phyloP scores from a whole-genome alignment of 1,139 yeast species.

The Kurtzmaniella natalensis region DNA sequence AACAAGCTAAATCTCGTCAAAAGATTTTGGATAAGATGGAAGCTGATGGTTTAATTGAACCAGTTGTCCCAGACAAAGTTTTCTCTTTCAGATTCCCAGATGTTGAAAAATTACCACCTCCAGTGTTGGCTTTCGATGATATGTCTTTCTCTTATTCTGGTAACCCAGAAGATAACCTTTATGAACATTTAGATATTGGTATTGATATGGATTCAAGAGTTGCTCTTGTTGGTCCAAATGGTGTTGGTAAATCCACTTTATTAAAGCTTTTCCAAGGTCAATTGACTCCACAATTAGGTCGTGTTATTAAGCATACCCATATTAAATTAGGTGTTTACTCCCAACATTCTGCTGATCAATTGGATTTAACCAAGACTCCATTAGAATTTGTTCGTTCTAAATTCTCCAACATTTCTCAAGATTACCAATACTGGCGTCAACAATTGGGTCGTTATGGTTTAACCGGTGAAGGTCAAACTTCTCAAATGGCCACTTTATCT shows the following conservation, averaged over 20 bases:
- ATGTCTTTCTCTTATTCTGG: constrained; percentile 92
- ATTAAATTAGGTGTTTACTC: constrained; percentile 98
- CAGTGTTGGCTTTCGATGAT: constrained; percentile 94
- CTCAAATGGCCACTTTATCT: constrained; percentile 96
- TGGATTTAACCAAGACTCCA: constrained; percentile 91
- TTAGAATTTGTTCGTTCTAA: constrained; percentile 95
- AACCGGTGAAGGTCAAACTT: constrained; percentile 98
- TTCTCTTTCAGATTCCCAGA: constrained; percentile 93
- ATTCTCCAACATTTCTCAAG: constrained; percentile 86
- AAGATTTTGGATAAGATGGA: constrained; percentile 99
- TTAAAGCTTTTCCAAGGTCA: constrained; percentile 96
- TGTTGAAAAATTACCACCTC: constrained; percentile 97
- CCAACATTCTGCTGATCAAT: constrained; percentile 97
- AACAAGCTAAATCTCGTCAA: constrained; percentile 98
- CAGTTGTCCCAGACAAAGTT: constrained; percentile 89
- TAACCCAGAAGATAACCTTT: constrained; percentile 79
- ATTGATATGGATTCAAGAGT: constrained; percentile 99
- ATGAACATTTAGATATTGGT: constrained; percentile 91
- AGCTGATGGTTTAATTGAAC: constrained; percentile 95
- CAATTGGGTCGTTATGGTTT: constrained; percentile 98
- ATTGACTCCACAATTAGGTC: constrained; percentile 82
- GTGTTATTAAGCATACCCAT: constrained; percentile 96
- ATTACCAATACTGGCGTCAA: constrained; percentile 98
- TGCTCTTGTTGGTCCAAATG: constrained; percentile 98
- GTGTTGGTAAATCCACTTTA: constrained; percentile 97